Base-by-base conservation (phyloP, 352 stramenopile genomes). In the Pythium biforme region DNA sequence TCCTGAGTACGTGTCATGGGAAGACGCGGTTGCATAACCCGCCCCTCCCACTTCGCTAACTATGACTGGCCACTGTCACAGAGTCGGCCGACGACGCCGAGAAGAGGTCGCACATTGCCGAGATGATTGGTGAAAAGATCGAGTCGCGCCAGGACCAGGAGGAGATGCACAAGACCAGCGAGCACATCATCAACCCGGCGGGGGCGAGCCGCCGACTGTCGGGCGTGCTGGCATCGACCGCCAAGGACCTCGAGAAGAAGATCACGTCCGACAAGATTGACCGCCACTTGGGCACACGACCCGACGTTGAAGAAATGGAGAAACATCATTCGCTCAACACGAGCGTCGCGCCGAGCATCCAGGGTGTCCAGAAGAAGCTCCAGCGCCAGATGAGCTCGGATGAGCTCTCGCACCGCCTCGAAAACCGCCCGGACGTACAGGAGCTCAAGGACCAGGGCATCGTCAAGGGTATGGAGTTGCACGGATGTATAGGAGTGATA, bases 401-500 rank as follows among this genome's bases (percentile, higher is more conserved):
- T 47, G 79, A 92, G 55, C 70, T 95, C 29, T 68, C 77, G 33
- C 81, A 91, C 48, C 69, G 75, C 0, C 68, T 95, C 9, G 83
- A 92, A 50, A 72, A 61, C 29, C 83, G 86, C 5, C 86, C 83
- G 1, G 83, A 92, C 46, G 73, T 92, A 20, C 77, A 89, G 55
- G 81, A 94, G 33, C 69, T 95, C 50, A 81, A 82, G 25, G 81
- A 92, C 11, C 77, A 82, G 5, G 71, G 79, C 34, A 90, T 95
- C 25, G 79, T 90, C 20, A 74, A 80, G 52, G 75, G 84, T 76
- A 50, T 6, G 61, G 39, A 4, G 17, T 15, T 10, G 34, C 9
- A 41, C 34, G 2, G 14, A 4, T 19, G 34, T 43, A n/a, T n/a
- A 9, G 37, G 37, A 43, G 15, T 3, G 37, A 43, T 11, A 20